phyloP scores from a whole-genome alignment of 1,284 basidiomycete species.

The Puccinia triticina region DNA sequence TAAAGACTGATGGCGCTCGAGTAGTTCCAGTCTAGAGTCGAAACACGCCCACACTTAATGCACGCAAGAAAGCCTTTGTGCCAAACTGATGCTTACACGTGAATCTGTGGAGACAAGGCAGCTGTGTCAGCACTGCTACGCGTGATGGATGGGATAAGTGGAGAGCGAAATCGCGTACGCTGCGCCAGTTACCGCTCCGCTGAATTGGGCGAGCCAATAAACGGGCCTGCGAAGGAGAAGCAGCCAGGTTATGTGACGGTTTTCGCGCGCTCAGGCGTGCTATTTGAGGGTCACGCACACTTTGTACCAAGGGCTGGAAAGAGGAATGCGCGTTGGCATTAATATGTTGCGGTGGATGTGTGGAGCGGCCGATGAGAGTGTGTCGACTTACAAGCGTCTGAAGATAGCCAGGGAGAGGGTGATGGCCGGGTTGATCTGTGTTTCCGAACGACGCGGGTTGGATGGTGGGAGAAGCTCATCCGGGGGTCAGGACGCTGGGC shows the following conservation, averaged over 20 bases:
- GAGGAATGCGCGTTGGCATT: not conserved
- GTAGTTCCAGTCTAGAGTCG: constrained; percentile 44
- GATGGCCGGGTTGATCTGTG: constrained; percentile 46
- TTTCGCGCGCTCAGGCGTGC: not conserved
- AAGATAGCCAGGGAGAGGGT: constrained; percentile 42
- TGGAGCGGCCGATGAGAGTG: not conserved
- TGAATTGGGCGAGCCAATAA: constrained; percentile 50
- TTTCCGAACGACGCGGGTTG: not conserved
- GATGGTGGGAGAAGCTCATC: not conserved
- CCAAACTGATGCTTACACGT: constrained; percentile 10
- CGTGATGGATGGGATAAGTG: not conserved
- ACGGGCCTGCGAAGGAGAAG: constrained; percentile 19
- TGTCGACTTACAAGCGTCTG: constrained; percentile 33
- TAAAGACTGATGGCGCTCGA: constrained; percentile 37
- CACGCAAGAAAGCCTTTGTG: not conserved
- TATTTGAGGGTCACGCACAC: constrained; percentile 15
- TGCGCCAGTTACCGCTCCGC: constrained; percentile 43
- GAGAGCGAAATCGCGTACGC: constrained; percentile 15
- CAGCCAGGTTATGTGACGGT: not conserved
- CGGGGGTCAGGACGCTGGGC: not conserved
- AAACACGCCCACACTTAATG: not conserved
- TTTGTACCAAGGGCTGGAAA: constrained; percentile 42
- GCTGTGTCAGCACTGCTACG: not conserved
- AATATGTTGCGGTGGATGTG: not conserved
- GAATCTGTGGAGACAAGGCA: not conserved